Conservation (phyloP, 2,329 filamentous ascomycete genomes). For the Penicillium sp. region DNA sequence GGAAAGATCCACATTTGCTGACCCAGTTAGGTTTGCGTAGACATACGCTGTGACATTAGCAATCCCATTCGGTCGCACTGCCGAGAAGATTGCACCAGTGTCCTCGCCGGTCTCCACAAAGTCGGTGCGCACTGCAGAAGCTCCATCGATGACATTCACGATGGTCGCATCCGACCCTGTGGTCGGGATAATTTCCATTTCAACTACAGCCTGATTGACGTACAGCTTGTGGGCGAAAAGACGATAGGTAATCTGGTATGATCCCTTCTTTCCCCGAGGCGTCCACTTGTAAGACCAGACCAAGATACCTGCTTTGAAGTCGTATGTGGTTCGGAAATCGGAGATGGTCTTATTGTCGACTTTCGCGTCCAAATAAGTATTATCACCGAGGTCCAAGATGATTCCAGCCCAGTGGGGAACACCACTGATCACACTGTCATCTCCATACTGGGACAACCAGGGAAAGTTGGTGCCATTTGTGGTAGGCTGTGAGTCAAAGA, state of each 20-base stretch:
- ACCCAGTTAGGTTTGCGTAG: constrained; percentile 46
- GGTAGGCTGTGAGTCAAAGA: constrained; percentile 60
- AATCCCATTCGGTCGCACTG: constrained; percentile 63
- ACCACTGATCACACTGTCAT: constrained; percentile 68
- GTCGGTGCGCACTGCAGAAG: constrained; percentile 63
- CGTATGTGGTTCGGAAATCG: constrained; percentile 60
- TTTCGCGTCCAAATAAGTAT: constrained; percentile 58
- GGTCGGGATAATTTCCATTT: constrained; percentile 57
- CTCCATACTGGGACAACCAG: constrained; percentile 67
- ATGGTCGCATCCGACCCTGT: constrained; percentile 56
- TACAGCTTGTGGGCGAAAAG: constrained; percentile 64
- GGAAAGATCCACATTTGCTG: constrained; percentile 41
- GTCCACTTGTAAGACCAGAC: constrained; percentile 67
- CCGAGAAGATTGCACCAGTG: constrained; percentile 59
- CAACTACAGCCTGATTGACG: constrained; percentile 61
- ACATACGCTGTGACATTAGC: constrained; percentile 62
- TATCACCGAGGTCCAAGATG: constrained; percentile 55
- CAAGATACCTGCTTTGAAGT: constrained; percentile 62
- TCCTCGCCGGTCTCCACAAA: constrained; percentile 58
- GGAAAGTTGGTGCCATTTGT: constrained; percentile 63
- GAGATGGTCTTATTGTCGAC: constrained; percentile 59
- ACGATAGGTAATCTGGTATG: constrained; percentile 62
- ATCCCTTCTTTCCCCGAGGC: constrained; percentile 47
- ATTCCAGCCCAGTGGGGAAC: constrained; percentile 67
- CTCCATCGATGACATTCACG: constrained; percentile 66